These are phyloP conservation scores for Xylariaceae sp. DNA, from an alignment of 2,329 filamentous ascomycete genomes.

Conservation along the genomic window DNA sequence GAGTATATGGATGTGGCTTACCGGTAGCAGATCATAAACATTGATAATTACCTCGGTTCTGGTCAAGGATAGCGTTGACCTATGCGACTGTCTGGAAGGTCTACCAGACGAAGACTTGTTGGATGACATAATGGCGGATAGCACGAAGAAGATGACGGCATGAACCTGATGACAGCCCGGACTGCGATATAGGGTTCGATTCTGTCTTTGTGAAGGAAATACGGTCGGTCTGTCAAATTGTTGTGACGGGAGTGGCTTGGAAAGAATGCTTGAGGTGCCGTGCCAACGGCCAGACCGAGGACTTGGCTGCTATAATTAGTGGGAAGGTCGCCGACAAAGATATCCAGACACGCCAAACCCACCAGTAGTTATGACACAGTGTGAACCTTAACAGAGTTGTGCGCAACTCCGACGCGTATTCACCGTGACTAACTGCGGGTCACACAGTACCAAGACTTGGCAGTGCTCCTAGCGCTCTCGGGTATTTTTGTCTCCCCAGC, in stretches of 20 bases:
- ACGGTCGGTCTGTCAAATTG: background rate
- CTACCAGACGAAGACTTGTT: conserved; percentile 38
- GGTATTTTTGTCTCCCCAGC: too few relatives aligned
- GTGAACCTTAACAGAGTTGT: too few relatives aligned
- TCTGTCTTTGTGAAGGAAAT: background rate
- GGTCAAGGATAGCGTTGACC: conserved; percentile 62
- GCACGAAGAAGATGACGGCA: conserved; percentile 18
- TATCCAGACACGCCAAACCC: too few relatives aligned
- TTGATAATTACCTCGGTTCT: conserved; percentile 71
- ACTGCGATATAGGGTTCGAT: background rate
- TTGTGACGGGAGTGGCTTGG: background rate
- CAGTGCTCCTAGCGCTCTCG: too few relatives aligned
- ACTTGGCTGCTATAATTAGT: background rate
- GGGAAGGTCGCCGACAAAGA: background rate
- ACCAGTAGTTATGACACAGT: too few relatives aligned
- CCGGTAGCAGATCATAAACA: conserved; percentile 71
- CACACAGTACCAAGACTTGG: too few relatives aligned
- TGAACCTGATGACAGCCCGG: background rate
- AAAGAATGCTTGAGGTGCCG: background rate
- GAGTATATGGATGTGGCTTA: conserved; percentile 34
- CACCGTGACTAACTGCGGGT: too few relatives aligned
- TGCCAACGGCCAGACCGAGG: background rate
- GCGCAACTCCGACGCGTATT: too few relatives aligned
- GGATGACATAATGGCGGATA: conserved; percentile 36
- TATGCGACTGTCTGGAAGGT: conserved; percentile 41